Percentiles rank a stretch among this genome's conserved stretches.
Evolutionary conservation across 768 basidiomycete genomes (phyloP).

Genomic region (Rhodosporidiobolus odoratus): DNA sequence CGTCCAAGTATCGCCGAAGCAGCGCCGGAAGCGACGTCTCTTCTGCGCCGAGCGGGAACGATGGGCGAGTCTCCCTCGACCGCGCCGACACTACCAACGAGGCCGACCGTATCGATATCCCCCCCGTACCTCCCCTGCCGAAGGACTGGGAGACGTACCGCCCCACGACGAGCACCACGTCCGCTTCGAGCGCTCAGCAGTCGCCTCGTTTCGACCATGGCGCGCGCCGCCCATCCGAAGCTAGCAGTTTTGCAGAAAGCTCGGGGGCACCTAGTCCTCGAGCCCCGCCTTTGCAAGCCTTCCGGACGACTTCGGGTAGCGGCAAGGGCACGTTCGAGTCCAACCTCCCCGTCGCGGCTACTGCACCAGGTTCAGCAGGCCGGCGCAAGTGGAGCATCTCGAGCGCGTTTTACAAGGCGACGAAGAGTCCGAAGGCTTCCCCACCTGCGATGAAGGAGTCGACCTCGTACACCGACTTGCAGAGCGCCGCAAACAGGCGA

Average conservation of each 20-base stretch:
- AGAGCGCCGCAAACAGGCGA: slow-evolving; percentile 6
- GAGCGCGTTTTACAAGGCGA: slow-evolving; percentile 34
- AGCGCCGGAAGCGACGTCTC: slow-evolving; percentile 83
- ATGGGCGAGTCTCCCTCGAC: slow-evolving; percentile 59
- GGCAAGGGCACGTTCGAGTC: slow-evolving; percentile 5
- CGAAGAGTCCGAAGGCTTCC: slow-evolving; percentile 30
- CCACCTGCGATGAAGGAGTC: slow-evolving; percentile 30
- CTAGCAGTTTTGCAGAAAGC: slow-evolving; percentile 7
- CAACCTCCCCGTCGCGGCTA: neutral
- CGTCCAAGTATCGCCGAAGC: slow-evolving; percentile 64
- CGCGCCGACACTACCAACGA: slow-evolving; percentile 53
- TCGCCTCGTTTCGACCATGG: slow-evolving; percentile 47
- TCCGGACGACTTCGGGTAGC: slow-evolving; percentile 8
- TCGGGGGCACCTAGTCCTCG: slow-evolving; percentile 13
- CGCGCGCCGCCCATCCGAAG: slow-evolving; percentile 48
- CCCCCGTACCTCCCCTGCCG: slow-evolving; percentile 86
- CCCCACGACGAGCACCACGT: slow-evolving; percentile 51
- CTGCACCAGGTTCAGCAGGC: neutral
- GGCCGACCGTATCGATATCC: slow-evolving; percentile 60
- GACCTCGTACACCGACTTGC: slow-evolving; percentile 27
- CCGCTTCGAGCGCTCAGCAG: slow-evolving; percentile 48
- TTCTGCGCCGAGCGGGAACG: slow-evolving; percentile 61
- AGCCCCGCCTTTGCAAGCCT: slow-evolving; percentile 9
- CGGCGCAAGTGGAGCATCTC: slow-evolving; percentile 39
- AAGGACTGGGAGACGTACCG: slow-evolving; percentile 60